phyloP scores from a whole-genome alignment of 305 asterid genomes.

The Solanum hybrid region DNA sequence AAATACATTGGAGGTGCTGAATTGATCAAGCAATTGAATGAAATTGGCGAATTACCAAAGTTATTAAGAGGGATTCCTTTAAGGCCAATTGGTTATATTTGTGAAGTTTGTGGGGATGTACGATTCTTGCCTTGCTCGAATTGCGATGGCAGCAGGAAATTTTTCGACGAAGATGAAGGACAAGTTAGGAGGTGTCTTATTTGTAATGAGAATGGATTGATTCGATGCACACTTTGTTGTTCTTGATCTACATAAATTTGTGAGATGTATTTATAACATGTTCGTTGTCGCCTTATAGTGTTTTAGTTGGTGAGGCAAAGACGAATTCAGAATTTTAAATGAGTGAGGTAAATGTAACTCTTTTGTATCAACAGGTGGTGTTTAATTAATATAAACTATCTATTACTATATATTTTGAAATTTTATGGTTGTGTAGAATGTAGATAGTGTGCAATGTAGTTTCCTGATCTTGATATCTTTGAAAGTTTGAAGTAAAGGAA shows the following conservation, averaged over 20 bases:
- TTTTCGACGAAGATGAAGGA: conserved; percentile 63
- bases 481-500: neutral
- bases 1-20: conserved; percentile 69
- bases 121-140: conserved; percentile 66
- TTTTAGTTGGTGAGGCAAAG: neutral
- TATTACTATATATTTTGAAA: neutral
- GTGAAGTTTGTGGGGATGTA: conserved; percentile 62
- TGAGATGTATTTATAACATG: neutral
- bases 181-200: conserved; percentile 38
- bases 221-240: conserved; percentile 67
- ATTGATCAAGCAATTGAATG: conserved; percentile 40
- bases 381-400: neutral
- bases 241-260: conserved; percentile 9
- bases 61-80: conserved; percentile 54
- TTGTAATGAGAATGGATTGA: conserved; percentile 82
- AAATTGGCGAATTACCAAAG: conserved; percentile 50
- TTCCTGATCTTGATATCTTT: neutral
- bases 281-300: neutral
- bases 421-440: neutral
- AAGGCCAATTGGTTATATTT: conserved; percentile 27
- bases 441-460: neutral
- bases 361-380: neutral
- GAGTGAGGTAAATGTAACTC: neutral
- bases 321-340: neutral
- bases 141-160: conserved; percentile 68